These are phyloP conservation scores for Trichothecium roseum DNA, from an alignment of 2,329 filamentous ascomycete genomes.

Conservation along the genomic window DNA sequence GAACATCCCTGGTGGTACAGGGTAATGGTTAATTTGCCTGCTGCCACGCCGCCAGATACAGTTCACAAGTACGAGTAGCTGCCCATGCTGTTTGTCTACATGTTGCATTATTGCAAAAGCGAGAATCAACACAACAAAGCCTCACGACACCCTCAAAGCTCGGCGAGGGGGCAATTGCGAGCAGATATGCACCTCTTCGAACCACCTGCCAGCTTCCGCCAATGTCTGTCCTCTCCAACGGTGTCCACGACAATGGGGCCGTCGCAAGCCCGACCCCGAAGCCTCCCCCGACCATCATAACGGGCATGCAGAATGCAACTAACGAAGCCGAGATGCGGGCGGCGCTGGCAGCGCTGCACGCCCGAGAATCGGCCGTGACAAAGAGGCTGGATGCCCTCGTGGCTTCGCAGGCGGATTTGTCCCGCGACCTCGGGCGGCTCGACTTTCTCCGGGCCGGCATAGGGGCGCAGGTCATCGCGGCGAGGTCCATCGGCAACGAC, in stretches of 20 bases:
- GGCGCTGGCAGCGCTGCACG: slow-evolving; percentile 64
- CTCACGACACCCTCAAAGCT: not conserved
- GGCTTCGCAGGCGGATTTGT: slow-evolving; percentile 75
- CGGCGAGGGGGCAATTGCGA: slow-evolving; percentile 1
- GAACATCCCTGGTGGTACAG: too few relatives aligned
- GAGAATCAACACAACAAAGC: too few relatives aligned
- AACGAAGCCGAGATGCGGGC: slow-evolving; percentile 71
- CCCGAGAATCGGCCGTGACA: slow-evolving; percentile 65
- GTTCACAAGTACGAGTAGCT: too few relatives aligned
- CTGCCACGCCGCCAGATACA: too few relatives aligned
- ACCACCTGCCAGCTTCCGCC: slow-evolving; percentile 22
- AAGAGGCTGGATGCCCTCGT: slow-evolving; percentile 66
- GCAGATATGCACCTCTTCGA: slow-evolving; percentile 32
- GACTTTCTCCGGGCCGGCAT: slow-evolving; percentile 84
- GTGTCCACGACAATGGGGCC: slow-evolving; percentile 22
- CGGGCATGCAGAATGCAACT: slow-evolving; percentile 55
- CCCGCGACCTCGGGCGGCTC: slow-evolving; percentile 75
- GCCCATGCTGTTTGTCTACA: too few relatives aligned
- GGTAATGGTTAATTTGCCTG: too few relatives aligned
- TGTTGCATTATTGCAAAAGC: too few relatives aligned
- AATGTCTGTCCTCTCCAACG: slow-evolving; percentile 38
- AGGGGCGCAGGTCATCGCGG: slow-evolving; percentile 75
- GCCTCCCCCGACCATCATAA: slow-evolving; percentile 5
- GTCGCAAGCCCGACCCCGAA: slow-evolving; percentile 13
- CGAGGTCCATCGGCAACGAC: slow-evolving; percentile 73